Percentiles rank a stretch among this genome's conserved stretches.
Conservation (phyloP, 495 filamentous ascomycete genomes). For the Xylaria cubensis region DNA sequence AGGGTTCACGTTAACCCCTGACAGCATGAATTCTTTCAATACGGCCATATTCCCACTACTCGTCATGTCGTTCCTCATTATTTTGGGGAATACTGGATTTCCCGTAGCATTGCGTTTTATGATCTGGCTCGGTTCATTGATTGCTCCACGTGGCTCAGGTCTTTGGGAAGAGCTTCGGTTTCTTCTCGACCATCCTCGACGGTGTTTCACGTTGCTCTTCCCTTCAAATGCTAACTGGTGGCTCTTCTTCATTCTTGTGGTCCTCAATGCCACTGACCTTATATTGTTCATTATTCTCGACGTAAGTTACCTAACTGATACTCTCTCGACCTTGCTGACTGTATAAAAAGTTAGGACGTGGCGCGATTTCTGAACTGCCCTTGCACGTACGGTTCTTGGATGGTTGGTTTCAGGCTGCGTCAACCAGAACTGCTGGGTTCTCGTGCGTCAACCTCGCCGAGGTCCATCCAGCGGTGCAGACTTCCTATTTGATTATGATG, state of each 20-base stretch:
- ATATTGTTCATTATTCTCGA: conserved; percentile 92
- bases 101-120: conserved; percentile 89
- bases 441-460: conserved; percentile 74
- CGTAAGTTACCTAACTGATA: conserved; percentile 54
- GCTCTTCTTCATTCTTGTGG: conserved; percentile 85
- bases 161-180: conserved; percentile 90
- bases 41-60: conserved; percentile 75
- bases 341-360: conserved; percentile 66
- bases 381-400: conserved; percentile 76
- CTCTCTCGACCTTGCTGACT: conserved; percentile 30
- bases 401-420: conserved; percentile 85
- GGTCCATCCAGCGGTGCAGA: conserved; percentile 89
- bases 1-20: conserved; percentile 84
- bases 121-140: conserved; percentile 76
- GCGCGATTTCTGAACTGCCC: conserved; percentile 65
- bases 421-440: conserved; percentile 89
- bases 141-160: conserved; percentile 64
- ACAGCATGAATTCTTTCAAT: conserved; percentile 90
- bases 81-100: conserved; percentile 94
- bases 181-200: conserved; percentile 89
- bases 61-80: conserved; percentile 78
- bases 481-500: conserved; percentile 98
- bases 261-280: conserved; percentile 81
- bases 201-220: conserved; percentile 94
- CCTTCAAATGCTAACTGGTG: conserved; percentile 92